phyloP scores from a whole-genome alignment of 2,329 filamentous ascomycete species.

The Apiospora sp. region DNA sequence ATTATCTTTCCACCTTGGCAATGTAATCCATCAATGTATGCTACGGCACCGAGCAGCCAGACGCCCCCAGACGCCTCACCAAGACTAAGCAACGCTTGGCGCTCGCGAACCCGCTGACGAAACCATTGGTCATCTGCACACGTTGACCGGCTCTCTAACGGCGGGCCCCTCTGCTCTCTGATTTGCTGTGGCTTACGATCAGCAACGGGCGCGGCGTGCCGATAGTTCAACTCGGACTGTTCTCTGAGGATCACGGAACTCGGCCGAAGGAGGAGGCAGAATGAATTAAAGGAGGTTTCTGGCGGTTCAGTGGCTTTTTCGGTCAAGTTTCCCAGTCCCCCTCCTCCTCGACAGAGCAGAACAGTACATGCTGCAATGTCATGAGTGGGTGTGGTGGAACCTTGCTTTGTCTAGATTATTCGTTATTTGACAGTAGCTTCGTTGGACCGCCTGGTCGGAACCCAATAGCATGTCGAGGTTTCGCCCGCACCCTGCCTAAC shows the following conservation, averaged over 20 bases:
- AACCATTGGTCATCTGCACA: slow-evolving; percentile 24
- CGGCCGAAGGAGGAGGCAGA: not conserved
- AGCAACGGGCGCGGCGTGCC: not conserved
- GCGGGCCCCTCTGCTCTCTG: not conserved
- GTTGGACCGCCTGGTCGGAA: slow-evolving; percentile 26
- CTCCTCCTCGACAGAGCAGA: not conserved
- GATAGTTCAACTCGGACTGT: not conserved
- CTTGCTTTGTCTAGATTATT: not conserved
- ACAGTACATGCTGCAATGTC: not conserved
- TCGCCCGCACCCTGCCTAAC: slow-evolving; percentile 7
- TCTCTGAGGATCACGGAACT: not conserved
- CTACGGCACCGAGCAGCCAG: slow-evolving; percentile 11
- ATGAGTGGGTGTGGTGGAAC: slow-evolving; percentile 20
- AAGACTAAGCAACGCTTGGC: slow-evolving; percentile 18
- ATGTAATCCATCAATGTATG: not conserved
- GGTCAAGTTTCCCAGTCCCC: not conserved
- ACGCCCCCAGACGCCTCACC: slow-evolving; percentile 6
- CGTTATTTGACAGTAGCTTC: slow-evolving; percentile 6
- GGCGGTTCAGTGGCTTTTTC: not conserved
- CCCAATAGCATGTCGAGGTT: slow-evolving; percentile 26
- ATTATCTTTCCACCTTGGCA: slow-evolving; percentile 10
- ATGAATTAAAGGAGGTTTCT: not conserved
- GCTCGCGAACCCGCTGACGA: slow-evolving; percentile 14
- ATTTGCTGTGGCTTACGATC: not conserved
- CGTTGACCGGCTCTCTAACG: slow-evolving; percentile 19